A percentile compares a stretch with the other conserved stretches of the same genome.
Conservation (phyloP, 148 eudicot genomes). For the Vaccinium vitisidaea region DNA sequence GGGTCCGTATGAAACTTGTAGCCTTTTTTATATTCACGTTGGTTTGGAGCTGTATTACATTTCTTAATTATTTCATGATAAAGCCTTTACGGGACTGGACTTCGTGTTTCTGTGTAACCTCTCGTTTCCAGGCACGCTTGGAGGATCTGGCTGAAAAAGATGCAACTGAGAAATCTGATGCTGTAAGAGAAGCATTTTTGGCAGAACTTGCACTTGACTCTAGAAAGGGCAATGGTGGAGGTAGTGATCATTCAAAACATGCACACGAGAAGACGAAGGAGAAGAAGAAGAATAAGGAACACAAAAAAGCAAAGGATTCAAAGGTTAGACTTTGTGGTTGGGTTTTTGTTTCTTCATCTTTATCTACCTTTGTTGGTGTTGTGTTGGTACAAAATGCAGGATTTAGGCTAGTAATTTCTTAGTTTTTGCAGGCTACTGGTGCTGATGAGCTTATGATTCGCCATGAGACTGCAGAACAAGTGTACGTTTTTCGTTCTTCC, state of each 20-base stretch:
- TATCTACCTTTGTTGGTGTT: background rate
- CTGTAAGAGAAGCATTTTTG: slow-evolving; percentile 93
- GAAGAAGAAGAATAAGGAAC: slow-evolving; percentile 70
- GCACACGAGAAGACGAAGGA: slow-evolving; percentile 73
- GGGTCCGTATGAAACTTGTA: slow-evolving; percentile 49
- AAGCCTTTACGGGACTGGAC: background rate
- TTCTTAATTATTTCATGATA: background rate
- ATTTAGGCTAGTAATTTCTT: slow-evolving; percentile 10
- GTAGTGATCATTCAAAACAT: slow-evolving; percentile 52
- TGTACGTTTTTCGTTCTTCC: slow-evolving; percentile 35
- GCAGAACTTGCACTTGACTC: slow-evolving; percentile 97
- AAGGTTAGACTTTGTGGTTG: slow-evolving; percentile 47
- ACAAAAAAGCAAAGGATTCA: slow-evolving; percentile 61
- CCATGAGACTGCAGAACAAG: slow-evolving; percentile 41
- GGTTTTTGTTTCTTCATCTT: slow-evolving; percentile 12
- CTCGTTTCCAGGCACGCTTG: slow-evolving; percentile 59
- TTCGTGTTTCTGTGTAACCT: slow-evolving; percentile 3
- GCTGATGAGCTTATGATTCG: slow-evolving; percentile 33
- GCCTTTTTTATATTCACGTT: background rate
- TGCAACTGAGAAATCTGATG: slow-evolving; percentile 97
- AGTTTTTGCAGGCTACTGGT: slow-evolving; percentile 52
- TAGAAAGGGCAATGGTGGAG: slow-evolving; percentile 47
- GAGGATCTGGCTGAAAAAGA: slow-evolving; percentile 93
- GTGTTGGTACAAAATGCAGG: slow-evolving; percentile 5
- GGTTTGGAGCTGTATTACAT: background rate